phyloP scores from a whole-genome alignment of 1,139 yeast genomes.

The Candida tetrigidarum region DNA sequence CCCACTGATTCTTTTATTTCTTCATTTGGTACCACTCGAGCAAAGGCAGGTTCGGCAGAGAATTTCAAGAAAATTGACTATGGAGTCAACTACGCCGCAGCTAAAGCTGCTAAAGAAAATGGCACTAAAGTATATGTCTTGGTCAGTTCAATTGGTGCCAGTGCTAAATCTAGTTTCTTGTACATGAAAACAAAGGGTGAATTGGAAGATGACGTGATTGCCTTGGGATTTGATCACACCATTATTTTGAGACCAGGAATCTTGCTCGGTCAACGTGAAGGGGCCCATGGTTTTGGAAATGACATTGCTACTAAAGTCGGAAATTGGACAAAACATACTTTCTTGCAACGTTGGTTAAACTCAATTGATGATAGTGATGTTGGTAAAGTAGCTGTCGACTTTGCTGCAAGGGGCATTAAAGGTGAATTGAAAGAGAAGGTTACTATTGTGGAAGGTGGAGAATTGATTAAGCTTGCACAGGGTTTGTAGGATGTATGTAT shows the following conservation, averaged over 20 bases:
- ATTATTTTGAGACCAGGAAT: slow-evolving; percentile 74
- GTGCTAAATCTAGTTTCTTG: slow-evolving; percentile 51
- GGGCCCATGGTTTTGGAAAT: slow-evolving; percentile 39
- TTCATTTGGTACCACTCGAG: slow-evolving; percentile 77
- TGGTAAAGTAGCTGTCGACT: slow-evolving; percentile 46
- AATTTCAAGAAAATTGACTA: slow-evolving; percentile 70
- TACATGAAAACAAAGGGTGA: slow-evolving; percentile 67
- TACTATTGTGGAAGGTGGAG: slow-evolving; percentile 15
- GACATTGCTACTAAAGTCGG: slow-evolving; percentile 33
- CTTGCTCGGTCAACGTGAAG: slow-evolving; percentile 63
- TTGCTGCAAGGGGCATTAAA: slow-evolving; percentile 23
- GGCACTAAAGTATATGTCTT: slow-evolving; percentile 69
- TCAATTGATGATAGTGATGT: slow-evolving; percentile 55
- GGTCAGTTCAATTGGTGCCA: slow-evolving; percentile 66
- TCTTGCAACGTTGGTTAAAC: slow-evolving; percentile 31
- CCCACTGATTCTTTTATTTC: slow-evolving; percentile 47
- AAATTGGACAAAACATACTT: slow-evolving; percentile 33
- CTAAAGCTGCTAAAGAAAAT: slow-evolving; percentile 68
- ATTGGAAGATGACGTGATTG: slow-evolving; percentile 61
- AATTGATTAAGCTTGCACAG: slow-evolving; percentile 15
- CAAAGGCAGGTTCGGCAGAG: slow-evolving; percentile 69
- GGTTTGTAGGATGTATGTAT: not conserved
- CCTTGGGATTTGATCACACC: slow-evolving; percentile 64
- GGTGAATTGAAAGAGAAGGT: slow-evolving; percentile 19
- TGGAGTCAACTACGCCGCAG: slow-evolving; percentile 65